These are phyloP conservation scores for Bruguiera gymnorhiza DNA, from an alignment of 345 rosid species.

Conservation along the genomic window DNA sequence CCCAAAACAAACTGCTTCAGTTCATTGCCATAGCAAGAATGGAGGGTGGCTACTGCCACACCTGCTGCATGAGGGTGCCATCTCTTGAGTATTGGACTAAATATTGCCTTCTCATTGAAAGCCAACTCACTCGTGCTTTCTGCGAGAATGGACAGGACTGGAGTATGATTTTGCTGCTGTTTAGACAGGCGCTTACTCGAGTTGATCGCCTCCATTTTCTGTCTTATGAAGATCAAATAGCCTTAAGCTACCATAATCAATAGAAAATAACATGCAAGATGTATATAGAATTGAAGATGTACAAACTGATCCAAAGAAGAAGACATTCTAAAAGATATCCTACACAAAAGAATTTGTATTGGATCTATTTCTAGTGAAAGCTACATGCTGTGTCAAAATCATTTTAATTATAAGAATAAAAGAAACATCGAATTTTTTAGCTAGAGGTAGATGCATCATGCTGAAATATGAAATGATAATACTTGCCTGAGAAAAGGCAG, in stretches of 20 bases:
- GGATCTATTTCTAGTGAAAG: too few relatives aligned
- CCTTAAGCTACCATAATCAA: slow-evolving; percentile 16
- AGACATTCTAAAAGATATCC: too few relatives aligned
- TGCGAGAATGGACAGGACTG: slow-evolving; percentile 81
- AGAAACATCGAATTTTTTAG: neutral
- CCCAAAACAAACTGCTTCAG: slow-evolving; percentile 72
- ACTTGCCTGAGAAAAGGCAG: slow-evolving; percentile 45
- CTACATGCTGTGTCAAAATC: too few relatives aligned
- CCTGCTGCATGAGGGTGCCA: slow-evolving; percentile 99
- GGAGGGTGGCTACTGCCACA: slow-evolving; percentile 96
- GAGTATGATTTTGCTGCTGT: slow-evolving; percentile 66
- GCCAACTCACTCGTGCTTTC: slow-evolving; percentile 90
- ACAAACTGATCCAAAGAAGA: too few relatives aligned
- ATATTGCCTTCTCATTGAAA: slow-evolving; percentile 67
- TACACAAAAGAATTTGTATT: too few relatives aligned
- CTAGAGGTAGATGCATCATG: slow-evolving; percentile 10
- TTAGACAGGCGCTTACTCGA: slow-evolving; percentile 67
- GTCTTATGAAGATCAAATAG: slow-evolving; percentile 21
- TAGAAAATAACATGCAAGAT: slow-evolving; percentile 6
- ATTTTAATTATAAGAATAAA: too few relatives aligned
- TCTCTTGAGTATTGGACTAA: slow-evolving; percentile 86
- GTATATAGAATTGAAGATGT: neutral
- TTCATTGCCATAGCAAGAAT: slow-evolving; percentile 88
- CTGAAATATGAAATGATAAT: slow-evolving; percentile 1
- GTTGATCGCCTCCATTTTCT: slow-evolving; percentile 94